Evolutionary conservation across 2,329 filamentous ascomycete genomes (phyloP), one percentile per base, ranked within the genome.

Genomic region (Xylariales sp.): DNA sequence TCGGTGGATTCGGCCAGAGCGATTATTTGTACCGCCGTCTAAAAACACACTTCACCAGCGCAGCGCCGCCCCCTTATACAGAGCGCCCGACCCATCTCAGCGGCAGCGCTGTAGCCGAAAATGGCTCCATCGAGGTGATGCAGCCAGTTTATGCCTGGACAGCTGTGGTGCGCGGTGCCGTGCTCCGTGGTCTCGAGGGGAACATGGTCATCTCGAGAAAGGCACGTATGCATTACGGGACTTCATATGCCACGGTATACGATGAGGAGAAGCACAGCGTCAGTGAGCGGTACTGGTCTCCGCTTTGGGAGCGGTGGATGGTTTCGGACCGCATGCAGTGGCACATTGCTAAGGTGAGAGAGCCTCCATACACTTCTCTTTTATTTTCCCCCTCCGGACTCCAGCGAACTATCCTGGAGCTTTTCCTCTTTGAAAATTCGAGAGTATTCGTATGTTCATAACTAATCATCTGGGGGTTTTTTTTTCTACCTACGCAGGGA

Each of bases 121-220:
- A 69, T 23, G 71, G 71, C 5, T 78, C 76, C 2, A 81, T 90
- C 27, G 83, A 89, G 60, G 83, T 90, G 19, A 86, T 90, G 75
- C 85, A 91, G 60, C 84, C 85, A 1, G 73, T 89, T 37, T 86
- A 90, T 55, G 84, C 85, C 2, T 89, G 85, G 85, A 89, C 85
- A 6, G 84, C 85, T 1, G 85, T 89, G 2, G 85, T 90, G 5
- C 70, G 86, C 42, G 86, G 86, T 6, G 86, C 86, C 0, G 85
- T 89, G 7, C 61, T 90, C 37, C 69, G 85, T 33, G 85, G 85
- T 0, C 59, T 90, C 13, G 85, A 90, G 57, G 85, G 85, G 14
- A 88, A 81, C 55, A 85, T 89, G 76, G 85, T 90, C 6, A 78
- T 88, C 40, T 85, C 79, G 42, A 70, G 85, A 33, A 80, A 84